Base-by-base conservation (phyloP, 352 stramenopile genomes). In the Pythium apleroticum region DNA sequence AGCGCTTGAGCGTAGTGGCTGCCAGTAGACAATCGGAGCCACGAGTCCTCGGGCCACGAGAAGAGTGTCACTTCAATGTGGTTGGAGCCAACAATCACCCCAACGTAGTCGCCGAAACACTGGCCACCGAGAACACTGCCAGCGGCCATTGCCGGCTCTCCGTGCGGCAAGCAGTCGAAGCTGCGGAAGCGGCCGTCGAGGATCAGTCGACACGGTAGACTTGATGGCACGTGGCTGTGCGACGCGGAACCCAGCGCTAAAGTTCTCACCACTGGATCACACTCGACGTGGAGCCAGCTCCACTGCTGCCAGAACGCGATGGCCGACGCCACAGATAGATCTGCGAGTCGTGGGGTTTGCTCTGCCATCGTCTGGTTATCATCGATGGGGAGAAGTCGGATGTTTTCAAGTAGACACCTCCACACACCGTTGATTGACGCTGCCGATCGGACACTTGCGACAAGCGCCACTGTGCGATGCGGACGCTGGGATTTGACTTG, bases 31-130 rank as follows among this genome's bases (percentile, higher is more conserved):
- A 35, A 17, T 1, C 19, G 41, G 10, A n/a, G 22, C 56, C 56
- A 63, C 24, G 9, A 24, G 10, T 25, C 30, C 5, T 22, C 19
- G 8, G 57, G 57, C 57, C 57, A 65, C 4, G 57, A 65, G 46
- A 49, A 65, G 37, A 20, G 52, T 22, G 37, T 30, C 7, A 65
- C 2, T 0, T 50, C 19, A 0, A 57, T 22, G 7, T 24, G 9
- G 4, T n/a, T 30, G 9, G 27, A 3, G 20, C 33, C n/a, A 24
- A n/a, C 27, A 22, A 45, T 17, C 2, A 10, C 33, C 3, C 45
- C 57, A 15, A 57, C 35, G 24, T 57, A 65, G n/a, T 65, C 57
- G 28, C 57, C 57, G 33, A 65, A 65, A n/a, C 31, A 57, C 31
- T 65, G 57, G 19, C 31, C 57, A 27, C 41, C 56, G 12, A 62